Evolutionary conservation across 306 rosid genomes (phyloP).

Genomic region (Cotoneaster glaucophyllus): DNA sequence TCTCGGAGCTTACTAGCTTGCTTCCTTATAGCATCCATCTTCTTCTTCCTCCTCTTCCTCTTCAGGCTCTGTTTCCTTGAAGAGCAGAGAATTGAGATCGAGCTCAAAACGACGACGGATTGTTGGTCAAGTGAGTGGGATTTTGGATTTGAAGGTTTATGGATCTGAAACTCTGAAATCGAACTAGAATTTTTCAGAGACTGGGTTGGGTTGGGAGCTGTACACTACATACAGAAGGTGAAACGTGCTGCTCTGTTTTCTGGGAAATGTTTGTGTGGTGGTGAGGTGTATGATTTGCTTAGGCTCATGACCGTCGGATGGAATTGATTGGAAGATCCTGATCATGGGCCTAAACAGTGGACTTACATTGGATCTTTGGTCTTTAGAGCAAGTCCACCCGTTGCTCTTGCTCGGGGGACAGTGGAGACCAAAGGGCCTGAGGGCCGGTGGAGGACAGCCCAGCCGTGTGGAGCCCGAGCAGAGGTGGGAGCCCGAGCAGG

Average conservation of each 20-base stretch:
- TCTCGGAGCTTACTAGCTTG: conserved; percentile 84
- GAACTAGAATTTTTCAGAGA: background rate
- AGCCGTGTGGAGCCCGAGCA: no score
- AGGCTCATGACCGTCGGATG: background rate
- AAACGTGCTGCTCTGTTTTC: background rate
- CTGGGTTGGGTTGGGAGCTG: background rate
- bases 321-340: background rate
- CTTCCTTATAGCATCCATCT: conserved; percentile 75
- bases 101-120: background rate
- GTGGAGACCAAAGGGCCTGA: no score
- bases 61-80: background rate
- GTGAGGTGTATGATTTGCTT: background rate
- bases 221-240: background rate
- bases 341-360: background rate
- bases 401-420: no score
- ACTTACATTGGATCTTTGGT: background rate
- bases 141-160: background rate
- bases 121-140: background rate
- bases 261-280: background rate
- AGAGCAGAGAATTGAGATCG: background rate
- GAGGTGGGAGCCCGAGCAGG: no score
- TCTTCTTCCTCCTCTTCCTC: background rate
- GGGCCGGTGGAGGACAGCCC: no score
- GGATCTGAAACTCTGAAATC: conserved; percentile 1
- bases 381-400: no score